Conservation (phyloP, 768 basidiomycete genomes). For the Pleurotus platypus region DNA sequence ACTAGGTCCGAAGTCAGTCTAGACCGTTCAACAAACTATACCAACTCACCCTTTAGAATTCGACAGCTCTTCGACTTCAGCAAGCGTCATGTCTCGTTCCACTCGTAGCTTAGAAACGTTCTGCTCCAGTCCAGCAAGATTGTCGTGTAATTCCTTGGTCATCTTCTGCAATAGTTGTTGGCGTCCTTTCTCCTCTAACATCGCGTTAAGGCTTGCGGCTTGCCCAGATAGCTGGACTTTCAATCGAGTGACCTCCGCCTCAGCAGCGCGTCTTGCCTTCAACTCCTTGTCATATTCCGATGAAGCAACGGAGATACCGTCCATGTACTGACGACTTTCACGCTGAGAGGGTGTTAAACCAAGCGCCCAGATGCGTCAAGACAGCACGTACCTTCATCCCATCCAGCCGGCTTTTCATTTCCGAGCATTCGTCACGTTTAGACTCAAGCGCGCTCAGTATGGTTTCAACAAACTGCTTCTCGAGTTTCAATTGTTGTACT, state of each 20-base stretch:
- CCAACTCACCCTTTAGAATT: slow-evolving; percentile 62
- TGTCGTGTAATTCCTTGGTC: slow-evolving; percentile 74
- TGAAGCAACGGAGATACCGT: slow-evolving; percentile 89
- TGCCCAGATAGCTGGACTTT: slow-evolving; percentile 87
- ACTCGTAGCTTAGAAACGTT: slow-evolving; percentile 85
- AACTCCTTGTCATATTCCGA: slow-evolving; percentile 93
- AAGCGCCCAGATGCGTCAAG: not conserved
- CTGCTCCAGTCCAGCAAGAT: slow-evolving; percentile 73
- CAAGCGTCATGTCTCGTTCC: slow-evolving; percentile 87
- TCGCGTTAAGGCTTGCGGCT: slow-evolving; percentile 79
- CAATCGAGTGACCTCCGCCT: slow-evolving; percentile 86
- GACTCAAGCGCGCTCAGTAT: slow-evolving; percentile 66
- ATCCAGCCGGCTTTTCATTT: slow-evolving; percentile 76
- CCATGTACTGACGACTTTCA: slow-evolving; percentile 87
- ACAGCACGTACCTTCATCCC: slow-evolving; percentile 71
- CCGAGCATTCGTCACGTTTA: slow-evolving; percentile 52
- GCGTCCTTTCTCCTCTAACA: slow-evolving; percentile 74
- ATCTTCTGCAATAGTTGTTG: slow-evolving; percentile 79
- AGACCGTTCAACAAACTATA: not conserved
- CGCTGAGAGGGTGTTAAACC: slow-evolving; percentile 45
- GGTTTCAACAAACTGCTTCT: slow-evolving; percentile 68
- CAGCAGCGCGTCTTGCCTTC: slow-evolving; percentile 82
- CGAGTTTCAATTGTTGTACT: slow-evolving; percentile 61
- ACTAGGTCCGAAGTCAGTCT: slow-evolving; percentile 13
- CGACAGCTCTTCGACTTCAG: slow-evolving; percentile 90